Percentiles rank a stretch among this genome's conserved stretches.
Conservation (phyloP, 2,329 filamentous ascomycete species). For the Fusarium kyushuense region DNA sequence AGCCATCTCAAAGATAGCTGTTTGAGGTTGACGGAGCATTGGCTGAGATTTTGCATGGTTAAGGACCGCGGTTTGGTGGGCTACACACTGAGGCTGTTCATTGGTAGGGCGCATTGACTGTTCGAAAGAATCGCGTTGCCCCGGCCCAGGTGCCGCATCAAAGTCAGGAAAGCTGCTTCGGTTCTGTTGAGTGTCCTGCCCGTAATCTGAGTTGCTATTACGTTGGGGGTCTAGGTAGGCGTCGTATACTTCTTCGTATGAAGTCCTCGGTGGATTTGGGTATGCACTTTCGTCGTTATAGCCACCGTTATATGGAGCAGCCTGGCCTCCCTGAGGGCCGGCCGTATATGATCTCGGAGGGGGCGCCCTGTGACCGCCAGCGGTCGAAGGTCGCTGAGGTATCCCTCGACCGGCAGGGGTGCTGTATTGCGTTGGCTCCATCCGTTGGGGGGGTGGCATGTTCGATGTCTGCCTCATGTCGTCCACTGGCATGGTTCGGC, state of each 20-base stretch:
- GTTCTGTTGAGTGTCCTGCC: constrained; percentile 35
- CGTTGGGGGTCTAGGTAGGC: constrained; percentile 62
- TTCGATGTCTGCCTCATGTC: constrained; percentile 58
- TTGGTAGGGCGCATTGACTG: constrained; percentile 58
- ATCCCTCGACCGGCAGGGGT: constrained; percentile 59
- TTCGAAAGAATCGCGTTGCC: constrained; percentile 61
- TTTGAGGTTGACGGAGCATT: constrained; percentile 71
- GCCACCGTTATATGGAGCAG: constrained; percentile 50
- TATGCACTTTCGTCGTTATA: constrained; percentile 50
- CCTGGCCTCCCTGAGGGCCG: constrained; percentile 54
- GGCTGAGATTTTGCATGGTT: constrained; percentile 75
- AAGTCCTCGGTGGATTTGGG: constrained; percentile 51
- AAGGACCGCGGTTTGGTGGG: constrained; percentile 64
- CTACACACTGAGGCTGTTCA: constrained; percentile 62
- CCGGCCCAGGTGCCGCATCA: constrained; percentile 53
- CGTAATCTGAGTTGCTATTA: constrained; percentile 46
- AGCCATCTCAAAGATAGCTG: constrained; percentile 80
- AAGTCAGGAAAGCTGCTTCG: constrained; percentile 57
- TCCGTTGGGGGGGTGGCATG: constrained; percentile 52
- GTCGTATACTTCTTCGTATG: constrained; percentile 66
- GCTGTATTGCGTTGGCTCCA: constrained; percentile 62
- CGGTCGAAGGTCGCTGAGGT: constrained; percentile 67
- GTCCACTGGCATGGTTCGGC: constrained; percentile 71
- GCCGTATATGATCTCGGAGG: constrained; percentile 65
- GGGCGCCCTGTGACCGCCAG: constrained; percentile 63